phyloP scores from a whole-genome alignment of 345 rosid species.

The Linum lewisii region DNA sequence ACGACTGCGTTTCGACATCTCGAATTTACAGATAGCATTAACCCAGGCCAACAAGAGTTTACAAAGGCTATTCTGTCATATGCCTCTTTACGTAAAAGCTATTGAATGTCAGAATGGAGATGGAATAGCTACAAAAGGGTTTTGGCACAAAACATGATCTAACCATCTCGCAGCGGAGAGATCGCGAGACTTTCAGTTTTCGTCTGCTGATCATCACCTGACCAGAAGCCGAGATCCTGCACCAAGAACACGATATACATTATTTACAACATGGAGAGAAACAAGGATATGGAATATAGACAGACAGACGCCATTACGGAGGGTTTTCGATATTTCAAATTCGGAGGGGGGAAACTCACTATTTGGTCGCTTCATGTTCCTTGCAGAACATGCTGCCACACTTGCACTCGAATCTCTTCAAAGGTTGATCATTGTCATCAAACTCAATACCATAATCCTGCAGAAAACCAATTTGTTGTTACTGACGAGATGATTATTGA shows the following conservation, averaged over 20 bases:
- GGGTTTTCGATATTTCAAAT: neutral
- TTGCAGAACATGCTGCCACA: conserved; percentile 78
- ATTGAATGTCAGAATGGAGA: too few relatives aligned
- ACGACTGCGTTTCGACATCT: too few relatives aligned
- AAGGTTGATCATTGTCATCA: conserved; percentile 50
- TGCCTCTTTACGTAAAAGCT: too few relatives aligned
- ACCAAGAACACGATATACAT: neutral
- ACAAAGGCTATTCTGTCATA: too few relatives aligned
- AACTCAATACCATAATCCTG: conserved; percentile 95
- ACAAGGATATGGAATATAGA: too few relatives aligned
- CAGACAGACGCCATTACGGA: too few relatives aligned
- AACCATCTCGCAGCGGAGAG: too few relatives aligned
- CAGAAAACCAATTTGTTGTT: conserved; percentile 1
- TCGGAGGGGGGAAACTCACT: conserved; percentile 37
- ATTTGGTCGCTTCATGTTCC: conserved; percentile 37
- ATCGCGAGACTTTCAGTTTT: neutral
- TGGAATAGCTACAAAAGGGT: too few relatives aligned
- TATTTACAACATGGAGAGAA: neutral
- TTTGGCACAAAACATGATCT: too few relatives aligned
- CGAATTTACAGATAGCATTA: too few relatives aligned
- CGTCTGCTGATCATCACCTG: neutral
- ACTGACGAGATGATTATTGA: neutral
- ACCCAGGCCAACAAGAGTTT: too few relatives aligned
- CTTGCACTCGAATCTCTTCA: conserved; percentile 47
- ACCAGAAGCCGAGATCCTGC: neutral